These are phyloP conservation scores for Clausena lansium DNA, from an alignment of 345 rosid species.

Conservation along the genomic window DNA sequence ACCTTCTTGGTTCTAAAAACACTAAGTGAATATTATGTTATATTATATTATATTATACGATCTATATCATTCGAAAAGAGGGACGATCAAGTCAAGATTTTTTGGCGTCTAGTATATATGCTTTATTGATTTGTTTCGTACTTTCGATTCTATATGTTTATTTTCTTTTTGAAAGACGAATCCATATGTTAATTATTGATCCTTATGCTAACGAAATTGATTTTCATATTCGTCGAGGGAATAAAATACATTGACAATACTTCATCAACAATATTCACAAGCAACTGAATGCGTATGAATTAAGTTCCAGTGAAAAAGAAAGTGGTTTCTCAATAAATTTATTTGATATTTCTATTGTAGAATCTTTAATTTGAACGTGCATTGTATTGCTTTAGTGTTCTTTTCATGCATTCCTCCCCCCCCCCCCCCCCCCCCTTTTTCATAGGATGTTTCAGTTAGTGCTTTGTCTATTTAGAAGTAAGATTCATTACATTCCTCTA, in stretches of 20 bases:
- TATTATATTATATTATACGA: too few species aligned
- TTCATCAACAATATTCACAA: background rate
- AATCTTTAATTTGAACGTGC: background rate
- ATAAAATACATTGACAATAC: background rate
- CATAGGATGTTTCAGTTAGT: too few species aligned
- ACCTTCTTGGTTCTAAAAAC: background rate
- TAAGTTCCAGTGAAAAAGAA: background rate
- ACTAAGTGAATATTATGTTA: background rate
- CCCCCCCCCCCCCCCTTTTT: too few species aligned
- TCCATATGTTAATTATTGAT: background rate
- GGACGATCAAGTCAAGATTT: slow-evolving; percentile 9
- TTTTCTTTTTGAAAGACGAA: too few species aligned
- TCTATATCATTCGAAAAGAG: background rate
- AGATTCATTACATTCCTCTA: too few species aligned
- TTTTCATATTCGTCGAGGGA: background rate
- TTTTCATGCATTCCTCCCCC: too few species aligned
- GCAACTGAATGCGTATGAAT: background rate
- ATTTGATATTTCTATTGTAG: background rate
- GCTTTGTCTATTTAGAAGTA: too few species aligned
- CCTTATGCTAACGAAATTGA: background rate
- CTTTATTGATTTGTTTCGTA: background rate
- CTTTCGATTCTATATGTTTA: background rate
- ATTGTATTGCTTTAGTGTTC: too few species aligned
- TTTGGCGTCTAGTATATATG: background rate
- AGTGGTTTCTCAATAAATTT: background rate